phyloP scores from a whole-genome alignment of 768 basidiomycete genomes.

The Dictyophora rubrovolvata region DNA sequence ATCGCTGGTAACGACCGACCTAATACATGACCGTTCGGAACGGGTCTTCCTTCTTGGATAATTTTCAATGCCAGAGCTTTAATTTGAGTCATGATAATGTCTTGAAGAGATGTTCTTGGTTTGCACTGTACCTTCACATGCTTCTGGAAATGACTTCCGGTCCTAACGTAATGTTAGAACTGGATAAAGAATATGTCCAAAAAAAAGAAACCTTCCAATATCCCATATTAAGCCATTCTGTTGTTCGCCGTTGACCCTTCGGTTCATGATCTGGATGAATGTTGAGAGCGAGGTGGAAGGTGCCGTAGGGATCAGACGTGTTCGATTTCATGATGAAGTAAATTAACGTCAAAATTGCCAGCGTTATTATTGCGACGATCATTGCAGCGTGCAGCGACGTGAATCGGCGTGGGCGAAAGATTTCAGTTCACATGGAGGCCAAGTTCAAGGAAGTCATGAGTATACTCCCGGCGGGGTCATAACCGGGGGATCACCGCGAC shows the following conservation, averaged over 20 bases:
- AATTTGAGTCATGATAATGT: background rate
- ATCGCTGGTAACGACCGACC: slow-evolving; percentile 29
- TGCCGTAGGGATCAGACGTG: slow-evolving; percentile 41
- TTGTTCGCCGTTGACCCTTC: slow-evolving; percentile 24
- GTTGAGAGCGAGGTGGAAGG: slow-evolving; percentile 50
- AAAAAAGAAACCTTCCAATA: slow-evolving; percentile 43
- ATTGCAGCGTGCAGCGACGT: too few species aligned
- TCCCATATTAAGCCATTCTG: slow-evolving; percentile 68
- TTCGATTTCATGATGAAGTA: background rate
- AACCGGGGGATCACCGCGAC: too few species aligned
- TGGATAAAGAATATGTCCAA: background rate
- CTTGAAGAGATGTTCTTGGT: background rate
- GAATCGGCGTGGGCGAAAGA: too few species aligned
- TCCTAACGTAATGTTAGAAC: slow-evolving; percentile 23
- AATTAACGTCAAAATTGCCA: too few species aligned
- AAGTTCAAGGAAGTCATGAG: too few species aligned
- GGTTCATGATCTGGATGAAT: slow-evolving; percentile 26
- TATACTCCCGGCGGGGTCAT: too few species aligned
- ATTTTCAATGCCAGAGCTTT: slow-evolving; percentile 44
- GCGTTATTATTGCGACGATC: too few species aligned
- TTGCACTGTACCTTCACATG: slow-evolving; percentile 41
- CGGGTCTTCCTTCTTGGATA: slow-evolving; percentile 31
- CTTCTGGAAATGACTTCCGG: slow-evolving; percentile 41
- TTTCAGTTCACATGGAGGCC: too few species aligned
- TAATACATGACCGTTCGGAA: slow-evolving; percentile 36